Conservation (phyloP, 495 filamentous ascomycete genomes). For the Rhizodiscina lignyota region DNA sequence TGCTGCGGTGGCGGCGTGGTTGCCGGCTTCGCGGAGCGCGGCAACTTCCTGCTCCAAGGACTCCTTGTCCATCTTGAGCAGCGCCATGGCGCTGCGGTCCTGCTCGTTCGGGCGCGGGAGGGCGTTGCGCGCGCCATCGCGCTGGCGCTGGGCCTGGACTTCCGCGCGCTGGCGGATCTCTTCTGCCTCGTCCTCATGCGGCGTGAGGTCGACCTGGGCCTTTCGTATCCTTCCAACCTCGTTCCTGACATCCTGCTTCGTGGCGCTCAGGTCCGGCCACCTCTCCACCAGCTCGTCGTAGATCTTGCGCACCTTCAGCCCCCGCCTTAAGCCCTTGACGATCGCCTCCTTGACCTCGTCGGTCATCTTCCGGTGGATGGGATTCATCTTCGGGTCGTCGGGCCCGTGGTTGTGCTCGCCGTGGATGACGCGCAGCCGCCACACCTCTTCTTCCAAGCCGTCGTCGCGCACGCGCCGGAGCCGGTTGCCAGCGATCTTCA, state of each 20-base stretch:
- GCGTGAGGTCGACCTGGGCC: no score
- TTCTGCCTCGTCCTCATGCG: no score
- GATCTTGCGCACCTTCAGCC: constrained; percentile 3
- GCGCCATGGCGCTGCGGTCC: no score
- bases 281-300: constrained; percentile 6
- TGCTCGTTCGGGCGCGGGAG: no score
- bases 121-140: no score
- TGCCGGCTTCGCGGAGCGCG: constrained; percentile 5
- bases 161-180: no score
- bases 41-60: constrained; percentile 11
- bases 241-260: no score
- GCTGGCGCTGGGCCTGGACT: no score
- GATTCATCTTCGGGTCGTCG: constrained; percentile 5
- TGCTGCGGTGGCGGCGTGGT: not conserved
- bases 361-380: constrained; percentile 14
- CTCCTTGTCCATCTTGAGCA: no score
- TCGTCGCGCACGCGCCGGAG: constrained; percentile 5
- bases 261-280: no score
- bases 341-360: constrained; percentile 8
- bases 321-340: constrained; percentile 7
- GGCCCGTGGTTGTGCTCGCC: constrained; percentile 11
- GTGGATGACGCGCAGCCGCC: constrained; percentile 10
- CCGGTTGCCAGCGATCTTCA: constrained; percentile 15
- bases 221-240: no score
- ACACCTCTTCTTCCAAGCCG: no score